A percentile compares a stretch with the other conserved stretches of the same genome.
Conservation (phyloP, 108 stramenopile genomes). For the Conticribra guillardii region DNA sequence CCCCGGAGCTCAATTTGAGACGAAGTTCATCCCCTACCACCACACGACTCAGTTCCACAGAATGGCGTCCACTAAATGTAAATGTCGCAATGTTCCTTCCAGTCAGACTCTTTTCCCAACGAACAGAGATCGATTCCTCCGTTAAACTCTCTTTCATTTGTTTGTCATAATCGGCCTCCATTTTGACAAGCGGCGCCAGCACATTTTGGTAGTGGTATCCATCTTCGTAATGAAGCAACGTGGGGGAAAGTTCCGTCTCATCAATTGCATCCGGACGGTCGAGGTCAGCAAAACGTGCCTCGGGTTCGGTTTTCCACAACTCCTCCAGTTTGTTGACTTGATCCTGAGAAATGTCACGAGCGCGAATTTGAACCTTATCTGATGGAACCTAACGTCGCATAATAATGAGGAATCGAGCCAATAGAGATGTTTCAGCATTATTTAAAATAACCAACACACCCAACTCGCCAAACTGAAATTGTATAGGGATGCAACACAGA, state of each 20-base stretch:
- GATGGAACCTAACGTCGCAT: conserved; percentile 70
- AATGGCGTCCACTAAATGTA: conserved; percentile 71
- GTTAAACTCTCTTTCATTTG: conserved; percentile 92
- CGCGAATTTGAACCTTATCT: conserved; percentile 77
- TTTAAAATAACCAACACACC: no score
- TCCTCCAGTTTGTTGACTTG: conserved; percentile 96
- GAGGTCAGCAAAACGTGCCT: conserved; percentile 91
- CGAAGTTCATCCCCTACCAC: conserved; percentile 95
- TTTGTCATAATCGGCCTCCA: conserved; percentile 98
- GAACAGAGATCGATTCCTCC: conserved; percentile 86
- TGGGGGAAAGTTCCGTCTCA: conserved; percentile 88
- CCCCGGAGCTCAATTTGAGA: conserved; percentile 81
- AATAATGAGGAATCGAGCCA: no score
- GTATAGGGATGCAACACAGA: no score
- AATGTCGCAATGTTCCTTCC: conserved; percentile 90
- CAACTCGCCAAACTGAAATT: no score
- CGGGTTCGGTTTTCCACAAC: conserved; percentile 93
- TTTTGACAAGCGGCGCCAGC: conserved; percentile 95
- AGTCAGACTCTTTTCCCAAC: conserved; percentile 93
- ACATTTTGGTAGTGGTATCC: conserved; percentile 99
- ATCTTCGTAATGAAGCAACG: conserved; percentile 92
- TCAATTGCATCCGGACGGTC: conserved; percentile 82
- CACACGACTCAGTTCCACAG: conserved; percentile 77
- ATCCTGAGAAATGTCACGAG: conserved; percentile 84
- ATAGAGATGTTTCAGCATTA: no score